Conservation (phyloP, 1,139 yeast genomes). For the Taphrina betulina region DNA sequence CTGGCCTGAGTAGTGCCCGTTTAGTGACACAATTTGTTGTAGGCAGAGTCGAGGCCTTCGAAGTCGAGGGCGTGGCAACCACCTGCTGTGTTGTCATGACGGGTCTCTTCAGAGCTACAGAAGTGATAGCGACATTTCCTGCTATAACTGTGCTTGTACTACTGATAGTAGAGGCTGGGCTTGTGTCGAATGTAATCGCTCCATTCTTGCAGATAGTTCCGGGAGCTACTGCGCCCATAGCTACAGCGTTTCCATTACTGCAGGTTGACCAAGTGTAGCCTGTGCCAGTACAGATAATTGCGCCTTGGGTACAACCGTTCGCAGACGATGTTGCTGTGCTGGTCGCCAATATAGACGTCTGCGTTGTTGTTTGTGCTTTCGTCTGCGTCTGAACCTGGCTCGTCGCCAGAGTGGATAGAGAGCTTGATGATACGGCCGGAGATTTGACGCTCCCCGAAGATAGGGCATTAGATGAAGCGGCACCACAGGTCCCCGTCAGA, state of each 20-base stretch:
- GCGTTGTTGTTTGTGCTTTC: background rate
- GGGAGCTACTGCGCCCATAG: constrained; percentile 33
- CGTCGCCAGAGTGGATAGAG: background rate
- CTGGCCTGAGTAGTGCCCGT: constrained; percentile 6
- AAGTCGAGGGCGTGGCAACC: background rate
- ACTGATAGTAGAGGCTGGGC: background rate
- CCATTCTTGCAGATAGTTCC: constrained; percentile 28
- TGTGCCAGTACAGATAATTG: constrained; percentile 22
- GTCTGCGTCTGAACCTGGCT: background rate
- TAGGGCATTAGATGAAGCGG: background rate
- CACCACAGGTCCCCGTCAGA: constrained; percentile 21
- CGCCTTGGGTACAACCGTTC: constrained; percentile 2
- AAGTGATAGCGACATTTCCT: background rate
- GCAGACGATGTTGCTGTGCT: background rate
- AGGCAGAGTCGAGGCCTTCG: background rate
- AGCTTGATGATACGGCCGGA: background rate
- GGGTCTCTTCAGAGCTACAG: background rate
- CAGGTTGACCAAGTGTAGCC: constrained; percentile 24
- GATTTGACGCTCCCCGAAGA: background rate
- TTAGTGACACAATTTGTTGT: constrained; percentile 11
- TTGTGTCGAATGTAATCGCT: constrained; percentile 2
- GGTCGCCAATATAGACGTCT: background rate
- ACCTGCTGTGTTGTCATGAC: background rate
- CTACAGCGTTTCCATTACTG: constrained; percentile 1
- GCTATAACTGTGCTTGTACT: constrained; percentile 3